Conservation (phyloP, 1,139 yeast genomes). For the Diutina catenulata region DNA sequence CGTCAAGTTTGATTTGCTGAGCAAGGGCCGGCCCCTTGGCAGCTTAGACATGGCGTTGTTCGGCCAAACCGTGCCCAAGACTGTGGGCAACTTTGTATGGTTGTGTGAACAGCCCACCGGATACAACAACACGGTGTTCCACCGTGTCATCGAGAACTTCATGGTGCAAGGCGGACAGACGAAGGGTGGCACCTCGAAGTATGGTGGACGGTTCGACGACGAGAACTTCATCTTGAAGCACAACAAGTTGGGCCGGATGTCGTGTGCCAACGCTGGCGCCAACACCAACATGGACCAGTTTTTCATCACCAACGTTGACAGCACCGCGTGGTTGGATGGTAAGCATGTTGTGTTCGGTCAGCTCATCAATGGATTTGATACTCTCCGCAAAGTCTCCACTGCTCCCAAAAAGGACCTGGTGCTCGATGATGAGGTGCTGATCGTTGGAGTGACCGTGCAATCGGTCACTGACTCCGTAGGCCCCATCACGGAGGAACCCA, state of each 20-base stretch:
- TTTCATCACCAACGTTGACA: conserved; percentile 22
- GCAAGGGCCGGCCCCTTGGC: conserved; percentile 9
- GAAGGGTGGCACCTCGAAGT: conserved; percentile 19
- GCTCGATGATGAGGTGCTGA: background rate
- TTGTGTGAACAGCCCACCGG: conserved; percentile 26
- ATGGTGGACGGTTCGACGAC: conserved; percentile 18
- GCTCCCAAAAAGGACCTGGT: background rate
- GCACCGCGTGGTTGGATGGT: conserved; percentile 29
- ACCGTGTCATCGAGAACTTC: conserved; percentile 25
- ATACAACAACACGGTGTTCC: conserved; percentile 20
- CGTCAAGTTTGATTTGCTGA: conserved; percentile 8
- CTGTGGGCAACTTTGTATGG: conserved; percentile 26
- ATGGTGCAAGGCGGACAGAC: conserved; percentile 33
- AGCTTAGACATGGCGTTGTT: conserved; percentile 14
- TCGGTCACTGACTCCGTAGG: background rate
- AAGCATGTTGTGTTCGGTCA: conserved; percentile 48
- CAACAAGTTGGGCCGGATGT: conserved; percentile 25
- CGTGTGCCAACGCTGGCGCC: conserved; percentile 33
- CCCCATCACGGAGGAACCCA: too few species aligned
- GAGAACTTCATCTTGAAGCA: conserved; percentile 26
- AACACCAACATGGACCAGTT: conserved; percentile 32
- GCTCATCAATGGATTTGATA: conserved; percentile 25
- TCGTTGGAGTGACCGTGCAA: background rate
- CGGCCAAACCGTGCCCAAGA: conserved; percentile 21
- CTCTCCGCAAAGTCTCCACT: conserved; percentile 10